Evolutionary conservation across 2,329 filamentous ascomycete species (phyloP).

Genomic region (Fusarium burgessii): DNA sequence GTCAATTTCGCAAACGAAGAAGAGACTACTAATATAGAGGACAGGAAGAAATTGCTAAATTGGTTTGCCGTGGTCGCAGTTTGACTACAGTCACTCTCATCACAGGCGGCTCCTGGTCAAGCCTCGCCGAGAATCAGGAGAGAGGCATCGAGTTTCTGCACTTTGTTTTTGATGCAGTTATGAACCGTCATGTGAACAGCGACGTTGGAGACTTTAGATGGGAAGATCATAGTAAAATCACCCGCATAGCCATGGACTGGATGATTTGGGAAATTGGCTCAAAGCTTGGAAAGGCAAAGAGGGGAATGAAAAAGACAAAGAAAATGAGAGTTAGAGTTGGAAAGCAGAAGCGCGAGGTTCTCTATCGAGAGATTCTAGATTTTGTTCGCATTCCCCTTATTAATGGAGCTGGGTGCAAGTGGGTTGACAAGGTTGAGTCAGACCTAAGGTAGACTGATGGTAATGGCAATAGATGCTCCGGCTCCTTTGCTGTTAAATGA

Average conservation of each 20-base stretch:
- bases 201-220: not conserved
- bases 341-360: slow-evolving; percentile 1
- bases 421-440: slow-evolving; percentile 15
- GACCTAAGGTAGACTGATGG: not conserved
- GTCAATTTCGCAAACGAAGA: rapidly evolving
- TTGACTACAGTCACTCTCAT: slow-evolving; percentile 13
- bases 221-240: slow-evolving; percentile 33
- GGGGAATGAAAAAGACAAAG: slow-evolving; percentile 12
- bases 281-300: slow-evolving; percentile 7
- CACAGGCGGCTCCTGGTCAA: not conserved
- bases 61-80: slow-evolving; percentile 9
- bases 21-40: not conserved
- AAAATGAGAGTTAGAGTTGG: not conserved
- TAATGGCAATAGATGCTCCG: no score
- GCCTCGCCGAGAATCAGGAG: not conserved
- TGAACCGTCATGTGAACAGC: not conserved
- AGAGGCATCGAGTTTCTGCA: not conserved
- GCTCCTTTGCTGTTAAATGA: no score
- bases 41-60: slow-evolving; percentile 24
- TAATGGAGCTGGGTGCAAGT: not conserved
- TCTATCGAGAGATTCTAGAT: slow-evolving; percentile 14
- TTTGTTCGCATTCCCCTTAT: not conserved
- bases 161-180: not conserved
- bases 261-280: slow-evolving; percentile 22
- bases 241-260: not conserved